A percentile compares a stretch with the other conserved stretches of the same genome.
Conservation (phyloP, 306 rosid species). For the Carpinus viminea region DNA sequence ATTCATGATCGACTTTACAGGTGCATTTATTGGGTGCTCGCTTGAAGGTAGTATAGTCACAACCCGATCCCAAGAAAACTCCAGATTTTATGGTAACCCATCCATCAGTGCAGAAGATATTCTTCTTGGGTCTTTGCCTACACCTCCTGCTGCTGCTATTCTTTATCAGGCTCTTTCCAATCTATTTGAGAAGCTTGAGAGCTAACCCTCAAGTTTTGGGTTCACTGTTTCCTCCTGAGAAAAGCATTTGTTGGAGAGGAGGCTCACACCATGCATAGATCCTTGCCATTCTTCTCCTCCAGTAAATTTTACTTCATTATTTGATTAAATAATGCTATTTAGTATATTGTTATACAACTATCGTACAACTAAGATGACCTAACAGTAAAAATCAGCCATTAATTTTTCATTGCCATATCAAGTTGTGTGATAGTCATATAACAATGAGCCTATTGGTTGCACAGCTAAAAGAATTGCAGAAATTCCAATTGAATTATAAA, state of each 20-base stretch:
- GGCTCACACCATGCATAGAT: neutral
- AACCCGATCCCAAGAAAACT: slow-evolving; percentile 16
- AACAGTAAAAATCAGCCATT: no score
- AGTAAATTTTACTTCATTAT: neutral
- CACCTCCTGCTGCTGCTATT: slow-evolving; percentile 31
- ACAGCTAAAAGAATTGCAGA: neutral
- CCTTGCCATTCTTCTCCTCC: neutral
- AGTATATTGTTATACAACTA: no score
- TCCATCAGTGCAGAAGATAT: slow-evolving; percentile 20
- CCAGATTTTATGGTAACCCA: slow-evolving; percentile 26
- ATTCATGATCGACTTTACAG: neutral
- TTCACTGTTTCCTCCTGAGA: neutral
- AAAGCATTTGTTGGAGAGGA: neutral
- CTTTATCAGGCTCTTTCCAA: slow-evolving; percentile 22
- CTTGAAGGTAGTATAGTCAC: slow-evolving; percentile 25
- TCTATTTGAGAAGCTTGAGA: slow-evolving; percentile 20
- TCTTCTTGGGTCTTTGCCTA: slow-evolving; percentile 26
- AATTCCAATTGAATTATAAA: neutral
- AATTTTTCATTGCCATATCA: no score
- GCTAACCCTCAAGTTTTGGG: neutral
- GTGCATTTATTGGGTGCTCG: slow-evolving; percentile 32
- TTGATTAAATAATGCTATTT: neutral
- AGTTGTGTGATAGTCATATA: no score
- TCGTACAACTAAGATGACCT: no score
- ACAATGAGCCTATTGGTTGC: neutral